Base-by-base conservation (phyloP, 164 flowering plant species). In the Macadamia tetraphylla region DNA sequence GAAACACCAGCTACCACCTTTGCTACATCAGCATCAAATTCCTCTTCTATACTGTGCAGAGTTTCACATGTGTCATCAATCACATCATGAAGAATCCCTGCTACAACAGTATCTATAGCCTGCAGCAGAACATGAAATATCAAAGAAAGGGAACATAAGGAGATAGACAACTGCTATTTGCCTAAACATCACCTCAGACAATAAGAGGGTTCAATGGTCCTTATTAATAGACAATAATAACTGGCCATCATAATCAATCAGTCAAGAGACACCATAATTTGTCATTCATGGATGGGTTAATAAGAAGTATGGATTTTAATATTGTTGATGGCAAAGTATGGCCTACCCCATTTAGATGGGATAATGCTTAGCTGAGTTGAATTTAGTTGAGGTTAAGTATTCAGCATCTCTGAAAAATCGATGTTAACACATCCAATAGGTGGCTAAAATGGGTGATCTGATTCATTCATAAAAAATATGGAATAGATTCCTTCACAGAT, bases 11-110 rank as follows among this genome's bases (percentile, higher is more conserved):
- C 88, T 42, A 94, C 97, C 79, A 94, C 74, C 74, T 77, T 86
- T 64, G 90, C 92, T 29, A 94, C 92, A 75, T 91, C 98, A 67
- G 81, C 77, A 59, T 88, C 97, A 78, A 94, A 94, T 58, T 80
- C 85, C 75, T 81, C 82, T 76, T 87, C 87, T 67, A 94, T 76
- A 71, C 78, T 78, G 29, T 67, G 70, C 75, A 91, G 68, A 65
- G 72, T 85, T 79, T 84, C 82, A 72, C 85, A 65, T 51, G 96
- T 82, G 71, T 91, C 98, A 75, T 94, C 98, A 67, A 94, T 81
- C 62, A 91, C 90, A 72, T 93, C 98, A 82, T 93, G 98, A 13
- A 93, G 94, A 83, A 94, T 86, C 31, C 96, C 98, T 71, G 96
- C 92, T 42, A 94, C 90, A 77, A 94, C 87, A 67, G 98, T 91